A percentile compares a stretch with the other conserved stretches of the same genome.
Conservation (phyloP, 345 rosid genomes). For the Melaleuca quinquenervia region DNA sequence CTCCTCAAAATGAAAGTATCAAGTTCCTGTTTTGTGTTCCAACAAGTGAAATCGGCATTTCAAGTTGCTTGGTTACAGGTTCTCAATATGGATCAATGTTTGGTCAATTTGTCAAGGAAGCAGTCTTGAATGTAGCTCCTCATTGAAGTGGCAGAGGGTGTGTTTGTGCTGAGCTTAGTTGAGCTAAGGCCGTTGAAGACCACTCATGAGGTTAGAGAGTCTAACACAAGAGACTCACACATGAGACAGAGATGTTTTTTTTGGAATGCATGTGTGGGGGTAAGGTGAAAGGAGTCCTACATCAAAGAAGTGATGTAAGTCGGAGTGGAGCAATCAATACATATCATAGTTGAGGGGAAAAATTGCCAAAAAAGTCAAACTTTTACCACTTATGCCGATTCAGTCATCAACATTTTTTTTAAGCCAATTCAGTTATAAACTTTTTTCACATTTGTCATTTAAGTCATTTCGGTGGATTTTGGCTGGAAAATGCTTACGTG, state of each 20-base stretch:
- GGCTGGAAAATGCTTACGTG: too few relatives aligned
- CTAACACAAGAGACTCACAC: not conserved
- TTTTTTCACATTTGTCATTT: too few relatives aligned
- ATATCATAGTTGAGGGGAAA: not conserved
- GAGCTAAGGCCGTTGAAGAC: not conserved
- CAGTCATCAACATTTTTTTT: too few relatives aligned
- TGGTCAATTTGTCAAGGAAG: not conserved
- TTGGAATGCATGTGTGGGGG: not conserved
- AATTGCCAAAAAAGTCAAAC: too few relatives aligned
- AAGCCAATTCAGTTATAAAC: accelerated
- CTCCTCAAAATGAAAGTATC: not conserved
- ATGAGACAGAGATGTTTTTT: not conserved
- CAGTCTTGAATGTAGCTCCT: not conserved
- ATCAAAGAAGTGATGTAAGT: not conserved
- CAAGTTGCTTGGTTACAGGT: not conserved
- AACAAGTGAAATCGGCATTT: not conserved
- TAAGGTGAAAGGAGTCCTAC: not conserved
- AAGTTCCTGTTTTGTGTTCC: accelerated
- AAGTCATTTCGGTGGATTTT: too few relatives aligned
- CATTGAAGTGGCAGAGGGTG: not conserved
- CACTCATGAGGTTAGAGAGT: not conserved
- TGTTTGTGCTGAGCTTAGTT: not conserved
- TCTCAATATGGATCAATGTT: not conserved
- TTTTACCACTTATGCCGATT: too few relatives aligned
- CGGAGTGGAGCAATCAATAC: not conserved